Conservation (phyloP, 768 basidiomycete genomes). For the Clitopilus passeckerianus region DNA sequence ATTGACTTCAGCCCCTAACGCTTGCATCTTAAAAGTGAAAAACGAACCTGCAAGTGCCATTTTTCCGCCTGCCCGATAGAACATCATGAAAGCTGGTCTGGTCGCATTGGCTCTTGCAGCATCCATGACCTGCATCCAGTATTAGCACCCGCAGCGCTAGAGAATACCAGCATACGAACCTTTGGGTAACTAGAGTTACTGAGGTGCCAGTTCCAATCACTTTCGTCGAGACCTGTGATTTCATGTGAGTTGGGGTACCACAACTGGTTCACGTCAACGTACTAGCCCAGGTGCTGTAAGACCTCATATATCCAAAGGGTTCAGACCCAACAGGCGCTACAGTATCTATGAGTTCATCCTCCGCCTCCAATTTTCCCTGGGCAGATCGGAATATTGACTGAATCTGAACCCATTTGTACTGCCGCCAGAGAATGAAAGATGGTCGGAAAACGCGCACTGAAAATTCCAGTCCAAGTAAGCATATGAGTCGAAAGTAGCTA, state of each 20-base stretch:
- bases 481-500: not conserved
- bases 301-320: not conserved
- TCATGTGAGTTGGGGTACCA: not conserved
- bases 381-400: not conserved
- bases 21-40: too few species aligned
- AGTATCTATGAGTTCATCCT: not conserved
- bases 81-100: not conserved
- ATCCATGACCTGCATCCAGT: not conserved
- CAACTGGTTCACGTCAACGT: not conserved
- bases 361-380: not conserved
- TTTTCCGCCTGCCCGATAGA: not conserved
- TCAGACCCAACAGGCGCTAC: not conserved
- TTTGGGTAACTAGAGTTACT: slow-evolving; percentile 1
- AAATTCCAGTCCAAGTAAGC: not conserved
- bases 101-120: not conserved
- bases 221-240: not conserved
- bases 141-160: not conserved
- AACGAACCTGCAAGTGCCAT: not conserved
- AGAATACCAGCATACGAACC: not conserved
- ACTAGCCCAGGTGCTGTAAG: not conserved
- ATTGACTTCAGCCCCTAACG: too few species aligned
- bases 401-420: not conserved
- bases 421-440: not conserved
- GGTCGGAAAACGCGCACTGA: not conserved
- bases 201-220: not conserved